These are phyloP conservation scores for Penicillium pancosmium DNA, from an alignment of 495 filamentous ascomycete genomes.

Conservation along the genomic window DNA sequence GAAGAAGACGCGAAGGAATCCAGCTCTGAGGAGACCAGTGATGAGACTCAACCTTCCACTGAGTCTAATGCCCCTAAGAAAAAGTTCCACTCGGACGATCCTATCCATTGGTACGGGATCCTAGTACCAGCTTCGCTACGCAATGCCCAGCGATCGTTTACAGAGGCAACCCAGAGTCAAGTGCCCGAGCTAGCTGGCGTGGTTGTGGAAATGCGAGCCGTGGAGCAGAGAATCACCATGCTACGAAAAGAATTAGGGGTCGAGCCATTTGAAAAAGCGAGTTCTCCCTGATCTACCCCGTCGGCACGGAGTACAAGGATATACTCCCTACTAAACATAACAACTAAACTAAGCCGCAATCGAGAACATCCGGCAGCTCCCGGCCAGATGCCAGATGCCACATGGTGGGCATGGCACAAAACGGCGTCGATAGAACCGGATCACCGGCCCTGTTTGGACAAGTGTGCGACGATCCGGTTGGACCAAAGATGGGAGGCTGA, in stretches of 20 bases:
- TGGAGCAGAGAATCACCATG: conserved; percentile 68
- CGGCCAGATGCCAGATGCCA: conserved; percentile 2
- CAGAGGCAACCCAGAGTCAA: conserved; percentile 34
- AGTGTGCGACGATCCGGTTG: not conserved
- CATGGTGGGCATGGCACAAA: conserved; percentile 2
- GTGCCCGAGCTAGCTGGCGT: conserved; percentile 50
- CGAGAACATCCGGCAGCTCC: not conserved
- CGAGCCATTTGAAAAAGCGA: conserved; percentile 3
- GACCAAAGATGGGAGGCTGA: conserved; percentile 1
- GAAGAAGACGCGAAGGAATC: not conserved
- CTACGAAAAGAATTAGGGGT: conserved; percentile 39
- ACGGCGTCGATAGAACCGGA: conserved; percentile 1
- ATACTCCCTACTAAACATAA: not conserved
- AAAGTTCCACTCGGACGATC: conserved; percentile 49
- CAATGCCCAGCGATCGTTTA: conserved; percentile 57
- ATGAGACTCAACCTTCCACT: not conserved
- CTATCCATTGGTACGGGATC: conserved; percentile 72
- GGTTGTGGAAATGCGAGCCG: conserved; percentile 66
- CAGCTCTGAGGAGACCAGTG: not conserved
- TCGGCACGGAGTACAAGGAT: not conserved
- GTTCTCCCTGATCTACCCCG: not conserved
- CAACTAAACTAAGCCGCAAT: not conserved
- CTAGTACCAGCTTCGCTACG: conserved; percentile 63
- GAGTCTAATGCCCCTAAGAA: conserved; percentile 21
- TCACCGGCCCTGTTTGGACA: not conserved